Evolutionary conservation across 164 flowering plant genomes (phyloP).

Genomic region (Sextonia rubra): DNA sequence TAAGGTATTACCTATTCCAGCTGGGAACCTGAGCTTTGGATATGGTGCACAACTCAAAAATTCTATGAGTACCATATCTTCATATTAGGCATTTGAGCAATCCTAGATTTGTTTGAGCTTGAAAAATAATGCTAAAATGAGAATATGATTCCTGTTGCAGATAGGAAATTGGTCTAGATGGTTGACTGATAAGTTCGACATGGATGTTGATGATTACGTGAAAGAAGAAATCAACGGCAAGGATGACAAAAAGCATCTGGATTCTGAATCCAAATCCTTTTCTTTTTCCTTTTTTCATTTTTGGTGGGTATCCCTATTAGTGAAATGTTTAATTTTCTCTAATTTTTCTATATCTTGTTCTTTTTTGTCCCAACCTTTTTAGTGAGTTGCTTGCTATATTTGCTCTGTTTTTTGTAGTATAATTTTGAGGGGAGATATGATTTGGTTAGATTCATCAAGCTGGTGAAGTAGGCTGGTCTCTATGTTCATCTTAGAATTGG

Average conservation of each 20-base stretch:
- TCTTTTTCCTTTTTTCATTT: background rate
- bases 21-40: no score
- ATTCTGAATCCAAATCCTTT: constrained; percentile 35
- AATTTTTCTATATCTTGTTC: no score
- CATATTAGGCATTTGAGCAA: background rate
- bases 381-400: no score
- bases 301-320: background rate
- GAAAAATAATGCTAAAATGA: background rate
- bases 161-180: constrained; percentile 95
- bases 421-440: constrained; percentile 88
- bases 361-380: no score
- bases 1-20: no score
- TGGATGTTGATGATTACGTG: constrained; percentile 41
- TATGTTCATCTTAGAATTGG: constrained; percentile 92
- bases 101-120: background rate
- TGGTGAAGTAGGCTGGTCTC: constrained; percentile 75
- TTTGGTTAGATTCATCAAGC: constrained; percentile 77
- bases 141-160: background rate
- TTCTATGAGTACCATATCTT: no score
- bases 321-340: constrained; percentile 3
- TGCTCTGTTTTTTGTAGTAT: constrained; percentile 41
- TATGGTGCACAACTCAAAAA: no score
- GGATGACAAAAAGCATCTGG: constrained; percentile 26
- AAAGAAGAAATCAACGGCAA: constrained; percentile 25
- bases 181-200: constrained; percentile 60